Evolutionary conservation across 306 rosid genomes (phyloP).

Genomic region (Styphnolobium japonicum): DNA sequence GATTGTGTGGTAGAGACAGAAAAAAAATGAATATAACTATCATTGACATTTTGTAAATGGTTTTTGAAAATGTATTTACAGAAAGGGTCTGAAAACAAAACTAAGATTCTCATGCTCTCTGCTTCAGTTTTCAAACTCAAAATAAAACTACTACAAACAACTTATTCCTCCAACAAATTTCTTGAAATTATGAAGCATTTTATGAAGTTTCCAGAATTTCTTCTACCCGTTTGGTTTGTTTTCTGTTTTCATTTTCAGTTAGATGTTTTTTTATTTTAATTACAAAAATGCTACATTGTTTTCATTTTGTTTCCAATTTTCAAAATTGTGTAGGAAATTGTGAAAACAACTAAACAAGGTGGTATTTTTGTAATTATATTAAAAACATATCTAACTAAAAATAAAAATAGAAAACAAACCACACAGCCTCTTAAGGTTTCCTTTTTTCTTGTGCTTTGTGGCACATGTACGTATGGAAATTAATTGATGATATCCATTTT

Average conservation of each 20-base stretch:
- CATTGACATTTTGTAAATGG: neutral
- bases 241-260: no score
- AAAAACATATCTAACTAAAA: no score
- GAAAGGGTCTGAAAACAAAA: neutral
- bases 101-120: neutral
- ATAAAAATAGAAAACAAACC: no score
- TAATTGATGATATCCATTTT: neutral
- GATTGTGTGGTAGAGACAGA: neutral
- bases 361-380: no score
- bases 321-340: no score
- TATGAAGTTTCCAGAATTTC: neutral
- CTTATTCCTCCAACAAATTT: neutral
- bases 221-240: no score
- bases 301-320: no score
- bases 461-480: neutral
- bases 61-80: neutral
- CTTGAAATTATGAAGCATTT: neutral
- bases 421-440: no score
- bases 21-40: neutral
- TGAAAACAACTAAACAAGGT: no score
- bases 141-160: neutral
- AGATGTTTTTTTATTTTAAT: no score
- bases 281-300: no score
- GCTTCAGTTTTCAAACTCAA: slow-evolving; percentile 12
- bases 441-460: neutral